Conservation (phyloP, 2,329 filamentous ascomycete genomes). For the Huntiella decipiens region DNA sequence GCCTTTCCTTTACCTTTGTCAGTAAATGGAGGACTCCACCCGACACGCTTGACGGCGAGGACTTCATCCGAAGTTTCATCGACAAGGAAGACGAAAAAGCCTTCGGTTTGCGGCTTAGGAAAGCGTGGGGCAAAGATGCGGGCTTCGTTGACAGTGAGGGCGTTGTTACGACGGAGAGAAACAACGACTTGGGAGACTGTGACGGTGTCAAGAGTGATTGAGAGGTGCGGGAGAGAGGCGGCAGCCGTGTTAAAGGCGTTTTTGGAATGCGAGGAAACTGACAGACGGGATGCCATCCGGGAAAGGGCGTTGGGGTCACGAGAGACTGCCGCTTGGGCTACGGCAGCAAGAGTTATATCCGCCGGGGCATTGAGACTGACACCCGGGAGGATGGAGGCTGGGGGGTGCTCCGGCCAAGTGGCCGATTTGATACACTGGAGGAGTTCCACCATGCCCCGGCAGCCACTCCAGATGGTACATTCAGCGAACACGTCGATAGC, state of each 20-base stretch:
- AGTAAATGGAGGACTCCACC: slow-evolving; percentile 35
- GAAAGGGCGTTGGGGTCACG: slow-evolving; percentile 9
- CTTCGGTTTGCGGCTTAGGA: slow-evolving; percentile 86
- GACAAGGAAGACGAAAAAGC: slow-evolving; percentile 71
- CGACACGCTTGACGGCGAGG: slow-evolving; percentile 67
- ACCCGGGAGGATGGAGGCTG: slow-evolving; percentile 62
- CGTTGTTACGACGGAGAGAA: slow-evolving; percentile 46
- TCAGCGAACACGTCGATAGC: slow-evolving; percentile 87
- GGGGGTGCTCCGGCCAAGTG: slow-evolving; percentile 70
- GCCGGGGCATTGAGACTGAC: slow-evolving; percentile 27
- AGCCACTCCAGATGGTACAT: slow-evolving; percentile 61
- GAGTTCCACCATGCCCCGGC: slow-evolving; percentile 62
- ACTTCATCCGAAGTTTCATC: slow-evolving; percentile 53
- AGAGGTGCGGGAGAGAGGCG: slow-evolving; percentile 49
- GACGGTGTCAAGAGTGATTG: slow-evolving; percentile 30
- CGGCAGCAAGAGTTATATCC: slow-evolving; percentile 22
- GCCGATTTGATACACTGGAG: slow-evolving; percentile 87
- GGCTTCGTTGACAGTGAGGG: slow-evolving; percentile 42
- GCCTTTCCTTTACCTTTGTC: slow-evolving; percentile 14
- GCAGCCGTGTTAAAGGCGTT: slow-evolving; percentile 38
- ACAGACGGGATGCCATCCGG: slow-evolving; percentile 28
- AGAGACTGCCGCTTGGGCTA: slow-evolving; percentile 19
- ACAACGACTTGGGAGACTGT: slow-evolving; percentile 34
- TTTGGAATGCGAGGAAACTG: slow-evolving; percentile 26
- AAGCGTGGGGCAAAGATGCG: slow-evolving; percentile 75